Evolutionary conservation across 352 stramenopile genomes (phyloP).

Genomic region (Phytophthora litchii): DNA sequence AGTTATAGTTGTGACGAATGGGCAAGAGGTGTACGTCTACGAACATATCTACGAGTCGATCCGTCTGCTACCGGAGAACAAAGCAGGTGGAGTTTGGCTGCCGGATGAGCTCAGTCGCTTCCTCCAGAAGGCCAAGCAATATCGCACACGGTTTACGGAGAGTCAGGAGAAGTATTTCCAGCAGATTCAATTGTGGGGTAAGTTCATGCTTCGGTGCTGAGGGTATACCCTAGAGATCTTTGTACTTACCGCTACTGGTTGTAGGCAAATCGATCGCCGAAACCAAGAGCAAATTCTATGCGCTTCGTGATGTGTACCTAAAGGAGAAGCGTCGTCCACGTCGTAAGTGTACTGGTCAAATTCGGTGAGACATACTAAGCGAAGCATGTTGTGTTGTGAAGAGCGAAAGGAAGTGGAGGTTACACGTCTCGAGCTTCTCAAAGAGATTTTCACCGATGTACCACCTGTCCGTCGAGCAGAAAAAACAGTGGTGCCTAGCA

Average conservation of each 20-base stretch:
- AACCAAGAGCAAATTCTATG: conserved; percentile 75
- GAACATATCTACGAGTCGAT: conserved; percentile 81
- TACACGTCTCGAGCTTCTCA: conserved; percentile 46
- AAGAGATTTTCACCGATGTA: conserved; percentile 58
- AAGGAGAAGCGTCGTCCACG: conserved; percentile 38
- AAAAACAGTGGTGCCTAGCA: conserved; percentile 31
- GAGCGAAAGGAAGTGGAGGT: conserved; percentile 26
- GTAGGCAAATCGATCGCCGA: conserved; percentile 67
- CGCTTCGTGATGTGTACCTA: conserved; percentile 69
- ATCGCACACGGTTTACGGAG: conserved; percentile 45
- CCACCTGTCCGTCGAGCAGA: conserved; percentile 33
- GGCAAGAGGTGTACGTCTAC: conserved; percentile 53
- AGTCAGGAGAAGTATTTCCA: conserved; percentile 67
- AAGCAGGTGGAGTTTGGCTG: conserved; percentile 61
- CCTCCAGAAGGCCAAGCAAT: conserved; percentile 65
- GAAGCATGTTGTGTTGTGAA: conserved; percentile 16
- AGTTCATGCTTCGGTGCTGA: neutral
- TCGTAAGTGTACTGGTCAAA: conserved; percentile 18
- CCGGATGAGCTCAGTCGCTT: conserved; percentile 70
- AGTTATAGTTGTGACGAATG: conserved; percentile 47
- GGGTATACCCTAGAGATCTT: neutral
- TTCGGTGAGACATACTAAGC: neutral
- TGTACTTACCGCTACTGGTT: neutral
- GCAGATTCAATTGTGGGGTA: conserved; percentile 69
- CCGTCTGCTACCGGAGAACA: conserved; percentile 60